Evolutionary conservation across 2,329 filamentous ascomycete species (phyloP).

Genomic region (Chaetomiaceae sp.): DNA sequence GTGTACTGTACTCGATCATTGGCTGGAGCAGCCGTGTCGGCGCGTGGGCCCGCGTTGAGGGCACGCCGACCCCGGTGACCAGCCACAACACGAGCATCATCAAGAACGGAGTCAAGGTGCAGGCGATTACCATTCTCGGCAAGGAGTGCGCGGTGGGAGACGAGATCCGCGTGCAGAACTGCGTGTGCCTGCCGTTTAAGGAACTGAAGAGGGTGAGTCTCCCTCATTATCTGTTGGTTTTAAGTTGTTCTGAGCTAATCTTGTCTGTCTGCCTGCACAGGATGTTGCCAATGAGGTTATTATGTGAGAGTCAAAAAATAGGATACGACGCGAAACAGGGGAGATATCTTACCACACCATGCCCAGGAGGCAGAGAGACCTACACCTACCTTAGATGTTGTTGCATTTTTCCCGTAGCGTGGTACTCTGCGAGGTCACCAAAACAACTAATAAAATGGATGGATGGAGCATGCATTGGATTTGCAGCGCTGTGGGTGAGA

Average conservation of each 20-base stretch:
- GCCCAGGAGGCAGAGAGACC: neutral
- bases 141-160: slow-evolving; percentile 94
- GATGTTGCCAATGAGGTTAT: slow-evolving; percentile 86
- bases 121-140: slow-evolving; percentile 94
- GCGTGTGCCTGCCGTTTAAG: slow-evolving; percentile 95
- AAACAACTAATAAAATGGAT: too few relatives aligned
- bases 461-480: neutral
- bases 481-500: too few relatives aligned
- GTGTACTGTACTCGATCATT: slow-evolving; percentile 91
- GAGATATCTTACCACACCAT: slow-evolving; percentile 1
- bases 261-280: slow-evolving; percentile 38
- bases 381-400: neutral
- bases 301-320: slow-evolving; percentile 64
- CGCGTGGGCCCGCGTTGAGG: slow-evolving; percentile 97
- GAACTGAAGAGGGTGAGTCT: slow-evolving; percentile 84
- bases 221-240: neutral
- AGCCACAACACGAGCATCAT: slow-evolving; percentile 92
- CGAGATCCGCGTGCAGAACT: slow-evolving; percentile 95
- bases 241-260: slow-evolving; percentile 2
- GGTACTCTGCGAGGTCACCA: neutral
- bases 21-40: slow-evolving; percentile 95
- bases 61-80: slow-evolving; percentile 78
- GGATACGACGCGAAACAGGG: neutral
- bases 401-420: slow-evolving; percentile 3
- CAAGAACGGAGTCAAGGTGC: slow-evolving; percentile 97